Base-by-base conservation (phyloP, 1,139 yeast genomes). In the Zygosaccharomyces pseudobailii region DNA sequence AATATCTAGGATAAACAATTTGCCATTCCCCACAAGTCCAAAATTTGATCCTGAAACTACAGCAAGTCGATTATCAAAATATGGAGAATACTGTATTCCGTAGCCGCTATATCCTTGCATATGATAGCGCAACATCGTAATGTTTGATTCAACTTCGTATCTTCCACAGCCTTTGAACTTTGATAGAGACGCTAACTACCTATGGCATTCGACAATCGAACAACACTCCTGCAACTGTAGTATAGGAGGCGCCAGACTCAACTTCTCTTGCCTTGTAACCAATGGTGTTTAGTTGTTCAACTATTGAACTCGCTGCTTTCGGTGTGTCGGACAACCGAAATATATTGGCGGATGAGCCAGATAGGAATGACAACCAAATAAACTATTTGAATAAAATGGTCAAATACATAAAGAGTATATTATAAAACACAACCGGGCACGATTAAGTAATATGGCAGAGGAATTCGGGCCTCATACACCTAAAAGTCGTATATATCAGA, bases 1-100 rank as follows among this genome's bases (percentile, higher is more conserved):
- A 45, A 92, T 84, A 45, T 80, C 80, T 32, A 90, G 70, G 2
- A 90, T 72, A 58, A 73, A 83, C 27, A 92, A 71, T 53, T 87
- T 75, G 3, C 98, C 98, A 65, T 92, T 92, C 3, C 98, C 98
- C 3, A 88, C 96, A 7, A 92, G 72, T 2, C 97, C 97, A 67
- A 84, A 92, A 68, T 92, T 92, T 31, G 97, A 88, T 0, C 96
- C 84, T 0, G 95, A 75, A 1, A 96, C 94, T 31, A 88, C 94
- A 0, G 96, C 97, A 10, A 92, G 65, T 60, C 86, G 86, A 68
- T 86, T 87, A 68, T 92, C 97, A 58, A 79, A 86, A 62, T 82
- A 92, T 5, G 97, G 97, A 0, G 97, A 89, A 70, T 90, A 92
- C 60, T 84, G 86, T 13, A 89, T 84, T 0, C 85, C 84, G 64